Percentiles rank a stretch among this genome's conserved stretches.
Evolutionary conservation across 768 basidiomycete species (phyloP).

Genomic region (Russula lepida): DNA sequence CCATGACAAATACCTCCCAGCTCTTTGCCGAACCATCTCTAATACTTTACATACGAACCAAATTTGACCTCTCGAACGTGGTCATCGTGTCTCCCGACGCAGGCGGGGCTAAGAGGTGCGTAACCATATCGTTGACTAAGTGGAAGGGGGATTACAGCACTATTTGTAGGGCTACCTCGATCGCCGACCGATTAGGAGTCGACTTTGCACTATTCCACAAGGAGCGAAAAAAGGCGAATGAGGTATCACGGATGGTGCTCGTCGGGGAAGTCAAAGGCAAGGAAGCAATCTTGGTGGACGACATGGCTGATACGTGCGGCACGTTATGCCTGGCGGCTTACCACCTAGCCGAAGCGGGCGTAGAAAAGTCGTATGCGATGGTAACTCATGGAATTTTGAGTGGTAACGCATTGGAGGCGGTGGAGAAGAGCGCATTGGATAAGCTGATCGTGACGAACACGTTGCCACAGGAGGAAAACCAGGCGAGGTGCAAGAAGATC

Average conservation of each 20-base stretch:
- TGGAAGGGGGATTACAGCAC: not conserved
- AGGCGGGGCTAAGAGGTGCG: constrained; percentile 92
- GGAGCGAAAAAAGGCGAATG: constrained; percentile 94
- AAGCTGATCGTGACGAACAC: constrained; percentile 98
- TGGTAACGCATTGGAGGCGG: constrained; percentile 72
- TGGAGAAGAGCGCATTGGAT: constrained; percentile 70
- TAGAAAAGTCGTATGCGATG: constrained; percentile 76
- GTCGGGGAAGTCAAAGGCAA: constrained; percentile 92
- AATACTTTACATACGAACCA: constrained; percentile 87
- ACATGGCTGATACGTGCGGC: constrained; percentile 97
- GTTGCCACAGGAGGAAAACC: constrained; percentile 79
- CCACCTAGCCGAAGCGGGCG: constrained; percentile 85
- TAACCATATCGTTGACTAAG: not conserved
- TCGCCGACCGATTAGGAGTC: constrained; percentile 91
- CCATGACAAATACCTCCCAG: constrained; percentile 31
- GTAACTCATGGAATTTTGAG: constrained; percentile 96
- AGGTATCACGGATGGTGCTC: constrained; percentile 90
- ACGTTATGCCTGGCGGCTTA: constrained; percentile 88
- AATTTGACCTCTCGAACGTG: constrained; percentile 76
- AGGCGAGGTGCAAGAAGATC: constrained; percentile 63
- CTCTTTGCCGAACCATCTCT: constrained; percentile 95
- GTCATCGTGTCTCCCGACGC: constrained; percentile 98
- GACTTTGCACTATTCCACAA: constrained; percentile 99
- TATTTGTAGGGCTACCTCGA: constrained; percentile 76
- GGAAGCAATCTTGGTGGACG: constrained; percentile 91